Evolutionary conservation across 108 stramenopile species (phyloP).

Genomic region (Nitzschia inconspicua): DNA sequence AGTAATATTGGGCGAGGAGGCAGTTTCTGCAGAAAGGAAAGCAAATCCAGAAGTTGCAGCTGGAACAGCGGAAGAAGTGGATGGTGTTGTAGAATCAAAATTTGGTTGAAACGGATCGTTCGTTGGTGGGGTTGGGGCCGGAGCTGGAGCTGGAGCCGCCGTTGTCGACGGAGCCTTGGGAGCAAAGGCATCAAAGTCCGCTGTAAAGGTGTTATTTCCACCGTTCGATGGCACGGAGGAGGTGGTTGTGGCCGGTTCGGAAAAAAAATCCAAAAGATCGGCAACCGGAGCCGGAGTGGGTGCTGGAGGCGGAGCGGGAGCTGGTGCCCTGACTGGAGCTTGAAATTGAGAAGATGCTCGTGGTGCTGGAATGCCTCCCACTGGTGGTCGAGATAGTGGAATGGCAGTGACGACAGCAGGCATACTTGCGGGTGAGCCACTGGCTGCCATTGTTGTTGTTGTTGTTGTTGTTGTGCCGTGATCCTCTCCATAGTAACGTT

Average conservation of each 20-base stretch:
- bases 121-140: not conserved
- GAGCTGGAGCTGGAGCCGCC: not conserved
- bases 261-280: not conserved
- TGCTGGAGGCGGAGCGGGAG: conserved; percentile 1
- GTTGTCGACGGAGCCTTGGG: not conserved
- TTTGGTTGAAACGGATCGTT: conserved; percentile 7
- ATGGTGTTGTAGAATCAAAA: not conserved
- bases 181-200: conserved; percentile 24
- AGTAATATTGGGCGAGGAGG: conserved; percentile 11
- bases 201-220: conserved; percentile 3
- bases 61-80: conserved; percentile 6
- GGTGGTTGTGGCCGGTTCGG: too few species aligned
- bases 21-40: conserved; percentile 9
- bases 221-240: too few species aligned
- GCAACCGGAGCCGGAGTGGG: conserved; percentile 7
- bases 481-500: conserved; percentile 58
- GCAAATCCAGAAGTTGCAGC: conserved; percentile 16
- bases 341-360: not conserved
- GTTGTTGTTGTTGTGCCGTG: conserved; percentile 15
- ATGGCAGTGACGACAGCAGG: not conserved
- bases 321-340: conserved; percentile 5
- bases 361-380: not conserved
- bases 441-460: too few species aligned
- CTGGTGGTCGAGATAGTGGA: not conserved
- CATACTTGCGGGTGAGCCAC: too few species aligned